phyloP scores from a whole-genome alignment of 768 basidiomycete species.

The Hygrocybe coccinea region DNA sequence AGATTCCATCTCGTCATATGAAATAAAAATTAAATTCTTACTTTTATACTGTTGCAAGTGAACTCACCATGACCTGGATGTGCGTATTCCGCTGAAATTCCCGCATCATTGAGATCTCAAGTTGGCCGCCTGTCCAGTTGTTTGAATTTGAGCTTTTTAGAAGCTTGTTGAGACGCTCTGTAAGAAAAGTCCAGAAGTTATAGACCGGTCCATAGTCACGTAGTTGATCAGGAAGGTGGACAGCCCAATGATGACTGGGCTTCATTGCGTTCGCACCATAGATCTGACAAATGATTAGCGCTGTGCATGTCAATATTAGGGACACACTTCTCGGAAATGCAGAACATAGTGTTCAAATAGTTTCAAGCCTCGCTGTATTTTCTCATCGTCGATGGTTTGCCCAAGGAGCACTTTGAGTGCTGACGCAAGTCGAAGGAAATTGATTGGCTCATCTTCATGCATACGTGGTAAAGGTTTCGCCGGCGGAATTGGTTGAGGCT shows the following conservation, averaged over 20 bases:
- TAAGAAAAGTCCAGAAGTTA: slow-evolving; percentile 27
- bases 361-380: background rate
- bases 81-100: slow-evolving; percentile 16
- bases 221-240: slow-evolving; percentile 24
- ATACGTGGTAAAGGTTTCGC: slow-evolving; percentile 5
- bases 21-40: background rate
- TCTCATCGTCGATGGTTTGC: slow-evolving; percentile 6
- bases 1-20: background rate
- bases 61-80: slow-evolving; percentile 13
- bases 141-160: slow-evolving; percentile 28
- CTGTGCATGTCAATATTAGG: background rate
- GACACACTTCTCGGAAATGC: slow-evolving; percentile 7
- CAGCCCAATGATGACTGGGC: slow-evolving; percentile 28
- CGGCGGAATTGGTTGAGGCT: background rate
- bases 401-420: slow-evolving; percentile 18
- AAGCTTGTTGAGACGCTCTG: slow-evolving; percentile 27
- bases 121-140: slow-evolving; percentile 25
- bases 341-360: slow-evolving; percentile 10
- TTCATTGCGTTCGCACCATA: slow-evolving; percentile 24
- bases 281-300: slow-evolving; percentile 11
- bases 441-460: slow-evolving; percentile 13
- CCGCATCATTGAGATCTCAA: slow-evolving; percentile 29
- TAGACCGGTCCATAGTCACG: slow-evolving; percentile 24
- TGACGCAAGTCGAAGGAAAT: slow-evolving; percentile 18
- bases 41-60: background rate